A percentile compares a stretch with the other conserved stretches of the same genome.
These are phyloP conservation scores for Eragrostis curvula DNA, from an alignment of 176 grass and related monocot genomes.

Conservation along the genomic window DNA sequence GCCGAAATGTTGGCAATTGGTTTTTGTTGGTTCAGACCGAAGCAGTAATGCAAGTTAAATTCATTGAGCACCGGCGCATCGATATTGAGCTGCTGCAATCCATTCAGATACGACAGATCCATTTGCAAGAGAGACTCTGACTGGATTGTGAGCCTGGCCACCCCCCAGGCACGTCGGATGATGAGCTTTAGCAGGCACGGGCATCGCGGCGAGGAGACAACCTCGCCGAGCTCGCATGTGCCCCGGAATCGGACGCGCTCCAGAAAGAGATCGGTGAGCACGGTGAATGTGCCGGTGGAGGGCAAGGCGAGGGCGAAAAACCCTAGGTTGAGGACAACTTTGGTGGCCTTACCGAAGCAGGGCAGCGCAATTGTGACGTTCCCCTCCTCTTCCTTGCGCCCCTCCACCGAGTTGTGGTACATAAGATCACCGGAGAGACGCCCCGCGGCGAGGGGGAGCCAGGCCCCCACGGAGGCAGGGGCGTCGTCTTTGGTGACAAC, in stretches of 20 bases:
- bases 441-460: constrained; percentile 38
- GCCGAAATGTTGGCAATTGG: no score
- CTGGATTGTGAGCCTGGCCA: no score
- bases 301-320: constrained; percentile 1
- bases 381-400: background rate
- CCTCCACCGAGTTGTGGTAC: background rate
- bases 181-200: no score
- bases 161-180: no score
- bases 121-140: no score
- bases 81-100: no score
- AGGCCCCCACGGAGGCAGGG: background rate
- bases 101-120: no score
- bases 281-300: background rate
- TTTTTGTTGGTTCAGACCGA: no score
- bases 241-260: background rate
- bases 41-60: no score
- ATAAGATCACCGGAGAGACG: constrained; percentile 6
- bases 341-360: constrained; percentile 22
- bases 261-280: background rate
- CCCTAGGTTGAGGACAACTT: background rate
- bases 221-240: background rate
- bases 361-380: background rate
- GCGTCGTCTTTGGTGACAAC: background rate
- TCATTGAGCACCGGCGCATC: no score
- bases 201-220: no score